Evolutionary conservation across 805 yeast genomes (phyloP), one percentile per base, ranked within the genome.

Genomic region (Candida fluviatilis): DNA sequence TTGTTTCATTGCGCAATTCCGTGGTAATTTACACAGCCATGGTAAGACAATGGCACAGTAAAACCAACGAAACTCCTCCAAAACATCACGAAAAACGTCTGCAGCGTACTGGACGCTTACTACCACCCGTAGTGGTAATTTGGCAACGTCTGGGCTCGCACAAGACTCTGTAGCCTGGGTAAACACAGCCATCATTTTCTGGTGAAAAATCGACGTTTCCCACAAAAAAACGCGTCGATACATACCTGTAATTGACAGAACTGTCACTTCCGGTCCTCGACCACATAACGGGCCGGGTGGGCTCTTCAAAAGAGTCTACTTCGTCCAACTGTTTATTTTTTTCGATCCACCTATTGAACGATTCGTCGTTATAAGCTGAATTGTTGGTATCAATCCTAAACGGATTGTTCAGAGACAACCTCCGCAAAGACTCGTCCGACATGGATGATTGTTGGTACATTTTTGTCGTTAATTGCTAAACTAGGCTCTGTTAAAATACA

Each of bases 371-470:
- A 13, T 26, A 26, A 6, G 29, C n/a, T 6, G 5, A 13, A 26
- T 26, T 33, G 11, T 8, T 34, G 12, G 41, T 34, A 23, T 36
- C 40, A 14, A 35, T 31, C 52, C 91, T 72, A 58, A 84, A 84
- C n/a, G 91, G 91, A 49, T 84, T 84, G 55, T 80, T 80, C 2
- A 80, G 66, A 5, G 89, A 81, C 37, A 80, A 59, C 45, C 79
- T 55, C 48, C 75, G 57, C 30, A 60, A 47, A 31, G 67, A 59
- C 33, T 62, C 67, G 16, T 57, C 43, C 11, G 71, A 64, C 24
- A 56, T 50, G 47, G 56, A 55, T 18, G 65, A 66, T 46, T 64
- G 71, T 44, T 58, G 64, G 38, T 66, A 67, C 78, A 75, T 47
- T 54, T 47, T 8, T 65, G 18, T 7, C 18, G 36, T 8, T 14